These are phyloP conservation scores for Gossypium schwendimanii DNA, from an alignment of 441 rosid species.

Conservation along the genomic window DNA sequence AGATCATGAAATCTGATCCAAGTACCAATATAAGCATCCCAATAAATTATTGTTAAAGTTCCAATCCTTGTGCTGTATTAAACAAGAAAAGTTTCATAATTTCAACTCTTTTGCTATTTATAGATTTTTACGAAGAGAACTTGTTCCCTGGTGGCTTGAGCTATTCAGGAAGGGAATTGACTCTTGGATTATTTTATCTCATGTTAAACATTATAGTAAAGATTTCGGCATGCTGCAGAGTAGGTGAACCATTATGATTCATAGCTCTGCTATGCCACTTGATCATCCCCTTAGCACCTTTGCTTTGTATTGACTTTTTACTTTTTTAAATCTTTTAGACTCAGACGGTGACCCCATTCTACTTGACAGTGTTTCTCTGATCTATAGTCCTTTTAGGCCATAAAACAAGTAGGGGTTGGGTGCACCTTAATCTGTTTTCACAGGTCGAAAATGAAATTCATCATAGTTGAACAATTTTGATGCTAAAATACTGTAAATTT, in stretches of 20 bases:
- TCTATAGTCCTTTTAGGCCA: neutral
- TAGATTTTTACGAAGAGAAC: neutral
- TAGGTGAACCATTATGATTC: constrained; percentile 29
- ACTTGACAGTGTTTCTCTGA: constrained; percentile 4
- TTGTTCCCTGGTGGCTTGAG: neutral
- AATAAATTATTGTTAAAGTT: neutral
- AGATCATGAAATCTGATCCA: neutral
- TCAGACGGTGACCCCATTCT: constrained; percentile 27
- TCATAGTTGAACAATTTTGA: neutral
- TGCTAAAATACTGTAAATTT: neutral
- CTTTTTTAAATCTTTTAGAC: constrained; percentile 10
- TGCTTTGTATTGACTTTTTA: constrained; percentile 20
- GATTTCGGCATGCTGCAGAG: constrained; percentile 16
- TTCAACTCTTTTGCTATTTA: neutral
- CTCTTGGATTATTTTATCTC: neutral
- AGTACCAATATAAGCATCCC: neutral
- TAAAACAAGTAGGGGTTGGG: constrained; percentile 12
- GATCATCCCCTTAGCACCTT: constrained; percentile 16
- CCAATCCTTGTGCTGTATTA: neutral
- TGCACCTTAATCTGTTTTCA: neutral
- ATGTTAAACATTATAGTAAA: constrained; percentile 10
- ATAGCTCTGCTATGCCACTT: constrained; percentile 18
- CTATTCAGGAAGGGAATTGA: neutral
- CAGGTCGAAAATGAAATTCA: neutral
- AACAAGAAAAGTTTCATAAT: neutral